Percentiles rank a stretch among this genome's conserved stretches.
These are phyloP conservation scores for Rugonectria rugulosa DNA, from an alignment of 2,329 filamentous ascomycete genomes.

Conservation along the genomic window DNA sequence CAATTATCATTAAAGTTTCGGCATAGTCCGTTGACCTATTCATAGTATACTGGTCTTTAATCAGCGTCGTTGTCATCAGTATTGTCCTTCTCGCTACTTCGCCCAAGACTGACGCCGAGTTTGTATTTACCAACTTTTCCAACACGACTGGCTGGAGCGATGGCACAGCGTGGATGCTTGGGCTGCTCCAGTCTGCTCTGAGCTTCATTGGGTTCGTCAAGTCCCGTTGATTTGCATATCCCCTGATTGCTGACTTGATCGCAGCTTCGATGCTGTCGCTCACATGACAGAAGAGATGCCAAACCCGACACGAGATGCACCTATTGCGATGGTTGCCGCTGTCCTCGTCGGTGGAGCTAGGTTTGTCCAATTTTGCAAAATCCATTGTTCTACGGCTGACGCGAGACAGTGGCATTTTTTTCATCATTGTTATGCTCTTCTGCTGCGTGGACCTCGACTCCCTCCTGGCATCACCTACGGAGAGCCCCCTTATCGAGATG, in stretches of 20 bases:
- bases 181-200: conserved; percentile 50
- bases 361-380: conserved; percentile 33
- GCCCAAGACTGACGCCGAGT: conserved; percentile 50
- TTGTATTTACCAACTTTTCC: conserved; percentile 53
- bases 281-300: conserved; percentile 59
- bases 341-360: conserved; percentile 52
- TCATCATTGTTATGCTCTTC: conserved; percentile 53
- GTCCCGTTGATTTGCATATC: rapidly evolving
- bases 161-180: conserved; percentile 56
- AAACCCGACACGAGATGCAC: conserved; percentile 47
- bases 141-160: conserved; percentile 52
- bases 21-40: not conserved
- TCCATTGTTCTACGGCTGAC: not conserved
- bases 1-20: not conserved
- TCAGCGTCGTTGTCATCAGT: conserved; percentile 51
- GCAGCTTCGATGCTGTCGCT: conserved; percentile 52
- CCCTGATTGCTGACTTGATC: not conserved
- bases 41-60: conserved; percentile 50
- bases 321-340: conserved; percentile 49
- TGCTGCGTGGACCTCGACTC: conserved; percentile 48
- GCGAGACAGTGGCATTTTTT: conserved; percentile 42
- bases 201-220: conserved; percentile 40
- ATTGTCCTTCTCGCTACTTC: conserved; percentile 50
- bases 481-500: conserved; percentile 55
- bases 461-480: conserved; percentile 47